Evolutionary conservation across 805 yeast genomes (phyloP), one percentile per base, ranked within the genome.

Genomic region (Candida caryicola): DNA sequence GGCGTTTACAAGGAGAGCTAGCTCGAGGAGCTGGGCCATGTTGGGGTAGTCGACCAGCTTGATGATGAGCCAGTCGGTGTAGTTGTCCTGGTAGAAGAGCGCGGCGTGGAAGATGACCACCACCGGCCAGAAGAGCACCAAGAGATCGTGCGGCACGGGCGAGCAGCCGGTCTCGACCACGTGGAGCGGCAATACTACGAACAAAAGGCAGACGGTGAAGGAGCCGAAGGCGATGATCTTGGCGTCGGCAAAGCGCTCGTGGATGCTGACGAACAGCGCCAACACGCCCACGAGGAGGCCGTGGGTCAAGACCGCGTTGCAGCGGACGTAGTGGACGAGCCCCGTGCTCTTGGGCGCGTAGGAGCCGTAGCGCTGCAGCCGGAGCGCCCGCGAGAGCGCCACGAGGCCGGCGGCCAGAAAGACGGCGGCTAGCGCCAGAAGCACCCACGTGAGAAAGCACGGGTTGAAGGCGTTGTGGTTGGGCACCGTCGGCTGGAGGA

Each of bases 381-480:
- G 28, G 12, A 10, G 10, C 16, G 31, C 31, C n/a, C 25, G 30
- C 13, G 17, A 17, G 19, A 41, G 31, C 10, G 15, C 17, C 4
- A 12, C 31, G 29, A 33, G 25, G 27, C 27, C 28, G 32, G 29
- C 17, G 37, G 39, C 18, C 29, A 34, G 12, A 43, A 27, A 40
- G 5, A 34, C 10, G 2, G 34, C 17, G 2, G 50, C 34, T 29
- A 54, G 36, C 4, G 46, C 29, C 2, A 42, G 36, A 14, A 46
- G 31, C 10, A 47, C 3, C 28, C 40, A 43, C 3, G 54, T 37
- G 12, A 63, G 16, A 34, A 63, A 62, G 40, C 66, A 62, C 5
- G 69, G 69, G 31, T 62, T 62, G 46, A 63, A 62, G 0, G 69
- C 62, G 39, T 63, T 63, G 13, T 50, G 62, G 15, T 50, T 38